Evolutionary conservation across 805 yeast species (phyloP).

Genomic region (Torulaspora delbrueckii): DNA sequence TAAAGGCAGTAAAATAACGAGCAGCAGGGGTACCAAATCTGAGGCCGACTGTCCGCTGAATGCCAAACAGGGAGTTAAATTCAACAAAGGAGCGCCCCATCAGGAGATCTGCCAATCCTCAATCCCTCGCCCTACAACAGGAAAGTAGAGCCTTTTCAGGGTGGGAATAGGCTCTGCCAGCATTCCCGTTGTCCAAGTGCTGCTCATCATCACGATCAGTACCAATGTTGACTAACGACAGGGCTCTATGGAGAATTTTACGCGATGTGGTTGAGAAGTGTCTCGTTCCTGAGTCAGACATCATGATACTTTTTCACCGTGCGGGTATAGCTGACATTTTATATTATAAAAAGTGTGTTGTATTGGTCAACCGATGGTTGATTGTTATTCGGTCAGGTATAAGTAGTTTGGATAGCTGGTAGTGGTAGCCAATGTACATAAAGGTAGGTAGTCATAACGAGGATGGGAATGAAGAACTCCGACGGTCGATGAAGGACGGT

Average conservation of each 20-base stretch:
- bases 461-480: slow-evolving; percentile 1
- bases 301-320: slow-evolving; percentile 3
- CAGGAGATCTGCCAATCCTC: not conserved
- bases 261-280: not conserved
- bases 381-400: not conserved
- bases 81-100: not conserved
- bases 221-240: not conserved
- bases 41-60: not conserved
- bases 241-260: not conserved
- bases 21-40: not conserved
- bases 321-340: not conserved
- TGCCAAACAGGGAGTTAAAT: not conserved
- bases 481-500: not conserved
- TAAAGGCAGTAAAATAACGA: not conserved
- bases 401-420: not conserved
- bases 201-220: not conserved
- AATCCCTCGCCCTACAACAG: not conserved
- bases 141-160: not conserved
- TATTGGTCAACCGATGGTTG: no score
- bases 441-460: slow-evolving; percentile 7
- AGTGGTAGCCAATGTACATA: slow-evolving; percentile 8
- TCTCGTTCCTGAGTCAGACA: not conserved
- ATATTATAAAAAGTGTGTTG: not conserved
- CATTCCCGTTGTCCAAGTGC: not conserved
- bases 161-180: not conserved